phyloP scores from a whole-genome alignment of 2,329 filamentous ascomycete genomes.

The Chaetomiaceae sp. region DNA sequence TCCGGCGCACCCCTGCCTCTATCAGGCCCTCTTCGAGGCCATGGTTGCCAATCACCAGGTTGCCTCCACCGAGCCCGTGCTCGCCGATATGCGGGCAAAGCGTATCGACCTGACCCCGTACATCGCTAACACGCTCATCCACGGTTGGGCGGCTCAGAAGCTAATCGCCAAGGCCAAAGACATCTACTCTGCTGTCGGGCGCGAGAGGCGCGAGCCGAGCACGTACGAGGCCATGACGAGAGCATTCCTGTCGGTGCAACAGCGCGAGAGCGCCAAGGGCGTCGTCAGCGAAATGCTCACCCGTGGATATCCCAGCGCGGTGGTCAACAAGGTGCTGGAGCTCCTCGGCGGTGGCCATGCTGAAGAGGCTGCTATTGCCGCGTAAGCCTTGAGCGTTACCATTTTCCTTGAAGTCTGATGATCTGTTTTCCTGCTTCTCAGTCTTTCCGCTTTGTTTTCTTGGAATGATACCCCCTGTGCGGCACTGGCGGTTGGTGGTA shows the following conservation, averaged over 20 bases:
- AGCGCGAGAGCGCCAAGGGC: slow-evolving; percentile 68
- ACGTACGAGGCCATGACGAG: slow-evolving; percentile 99
- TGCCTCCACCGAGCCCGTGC: slow-evolving; percentile 66
- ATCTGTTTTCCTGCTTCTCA: slow-evolving; percentile 7
- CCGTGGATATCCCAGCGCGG: slow-evolving; percentile 84
- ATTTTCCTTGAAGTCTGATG: not conserved
- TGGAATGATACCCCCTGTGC: slow-evolving; percentile 23
- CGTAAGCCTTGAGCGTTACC: not conserved
- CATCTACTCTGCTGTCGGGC: slow-evolving; percentile 75
- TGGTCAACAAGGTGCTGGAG: slow-evolving; percentile 90
- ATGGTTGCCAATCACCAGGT: slow-evolving; percentile 95
- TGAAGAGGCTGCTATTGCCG: slow-evolving; percentile 28
- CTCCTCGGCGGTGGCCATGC: slow-evolving; percentile 61
- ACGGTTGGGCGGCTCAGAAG: slow-evolving; percentile 86
- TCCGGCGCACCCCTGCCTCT: slow-evolving; percentile 76
- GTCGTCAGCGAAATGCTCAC: slow-evolving; percentile 88
- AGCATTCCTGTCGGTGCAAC: slow-evolving; percentile 80
- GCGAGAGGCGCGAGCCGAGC: slow-evolving; percentile 83
- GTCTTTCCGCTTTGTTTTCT: slow-evolving; percentile 11
- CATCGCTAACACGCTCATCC: slow-evolving; percentile 96
- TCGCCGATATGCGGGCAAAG: slow-evolving; percentile 69
- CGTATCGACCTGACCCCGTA: slow-evolving; percentile 88
- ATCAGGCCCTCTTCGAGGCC: slow-evolving; percentile 93
- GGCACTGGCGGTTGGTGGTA: not conserved
- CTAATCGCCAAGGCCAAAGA: slow-evolving; percentile 72